A percentile compares a stretch with the other conserved stretches of the same genome.
phyloP scores from a whole-genome alignment of 495 filamentous ascomycete species.

The Penicillium mononematosum region DNA sequence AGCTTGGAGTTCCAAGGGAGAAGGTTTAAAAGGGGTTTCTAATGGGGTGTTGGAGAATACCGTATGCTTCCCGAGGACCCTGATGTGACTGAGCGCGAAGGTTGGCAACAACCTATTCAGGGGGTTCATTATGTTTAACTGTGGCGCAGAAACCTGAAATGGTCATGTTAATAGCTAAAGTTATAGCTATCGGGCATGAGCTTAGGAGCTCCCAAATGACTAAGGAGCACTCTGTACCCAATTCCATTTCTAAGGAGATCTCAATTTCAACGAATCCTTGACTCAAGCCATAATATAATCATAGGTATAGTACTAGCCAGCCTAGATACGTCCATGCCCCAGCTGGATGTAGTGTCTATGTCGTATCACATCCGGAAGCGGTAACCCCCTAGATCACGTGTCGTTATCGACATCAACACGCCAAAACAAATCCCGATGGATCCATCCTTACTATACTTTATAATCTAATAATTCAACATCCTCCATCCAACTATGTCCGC shows the following conservation, averaged over 20 bases:
- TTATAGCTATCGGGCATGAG: not conserved
- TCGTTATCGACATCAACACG: not conserved
- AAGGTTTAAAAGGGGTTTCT: too few species aligned
- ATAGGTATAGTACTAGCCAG: not conserved
- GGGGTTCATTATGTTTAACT: too few species aligned
- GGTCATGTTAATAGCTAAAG: not conserved
- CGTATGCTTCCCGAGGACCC: too few species aligned
- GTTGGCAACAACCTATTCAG: too few species aligned
- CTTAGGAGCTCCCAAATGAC: not conserved
- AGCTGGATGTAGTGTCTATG: too few species aligned
- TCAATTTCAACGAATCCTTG: not conserved
- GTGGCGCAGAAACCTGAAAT: too few species aligned
- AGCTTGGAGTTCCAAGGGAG: too few species aligned
- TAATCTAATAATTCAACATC: conserved; percentile 31
- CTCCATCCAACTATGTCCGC: conserved; percentile 50
- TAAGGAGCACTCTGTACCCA: not conserved
- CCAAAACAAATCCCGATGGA: conserved; percentile 1
- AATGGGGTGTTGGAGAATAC: too few species aligned
- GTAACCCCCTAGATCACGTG: conserved; percentile 1
- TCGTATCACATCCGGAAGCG: conserved; percentile 6
- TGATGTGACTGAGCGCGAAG: too few species aligned
- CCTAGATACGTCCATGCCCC: too few species aligned
- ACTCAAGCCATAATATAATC: not conserved
- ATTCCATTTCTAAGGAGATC: not conserved
- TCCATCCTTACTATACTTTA: not conserved